These are phyloP conservation scores for Magnolia changhungtana DNA, from an alignment of 164 flowering plant species.

Conservation along the genomic window DNA sequence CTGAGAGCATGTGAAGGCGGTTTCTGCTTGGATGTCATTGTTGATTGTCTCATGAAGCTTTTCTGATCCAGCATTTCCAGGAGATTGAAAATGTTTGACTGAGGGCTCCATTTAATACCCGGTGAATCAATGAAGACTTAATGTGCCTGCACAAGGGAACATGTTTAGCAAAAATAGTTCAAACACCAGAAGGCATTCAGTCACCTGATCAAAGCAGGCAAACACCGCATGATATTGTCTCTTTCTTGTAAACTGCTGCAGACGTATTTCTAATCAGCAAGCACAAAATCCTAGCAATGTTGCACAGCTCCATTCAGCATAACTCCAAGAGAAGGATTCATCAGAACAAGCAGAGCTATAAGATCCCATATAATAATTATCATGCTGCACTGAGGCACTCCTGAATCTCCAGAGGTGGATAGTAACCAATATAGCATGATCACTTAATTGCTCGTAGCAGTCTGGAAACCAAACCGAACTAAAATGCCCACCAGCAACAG, in stretches of 20 bases:
- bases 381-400: slow-evolving; percentile 38
- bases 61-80: slow-evolving; percentile 19
- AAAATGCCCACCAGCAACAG: slow-evolving; percentile 30
- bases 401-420: slow-evolving; percentile 43
- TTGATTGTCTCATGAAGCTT: slow-evolving; percentile 6
- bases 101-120: slow-evolving; percentile 23
- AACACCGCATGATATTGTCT: slow-evolving; percentile 44
- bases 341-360: slow-evolving; percentile 41
- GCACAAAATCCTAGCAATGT: slow-evolving; percentile 46
- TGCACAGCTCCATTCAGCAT: slow-evolving; percentile 68
- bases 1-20: slow-evolving; percentile 9
- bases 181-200: slow-evolving; percentile 25
- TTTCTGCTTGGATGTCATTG: slow-evolving; percentile 10
- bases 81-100: slow-evolving; percentile 10
- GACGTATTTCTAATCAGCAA: slow-evolving; percentile 54
- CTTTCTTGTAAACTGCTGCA: slow-evolving; percentile 46
- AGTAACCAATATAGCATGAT: slow-evolving; percentile 31
- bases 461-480: slow-evolving; percentile 34
- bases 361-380: slow-evolving; percentile 35
- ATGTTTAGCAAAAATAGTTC: slow-evolving; percentile 29
- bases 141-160: slow-evolving; percentile 45
- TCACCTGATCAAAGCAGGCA: slow-evolving; percentile 48
- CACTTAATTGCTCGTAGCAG: slow-evolving; percentile 41
- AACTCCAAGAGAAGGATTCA: slow-evolving; percentile 37
- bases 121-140: slow-evolving; percentile 25